phyloP scores from a whole-genome alignment of 2,329 filamentous ascomycete genomes.

The Diaporthe aspalathi region DNA sequence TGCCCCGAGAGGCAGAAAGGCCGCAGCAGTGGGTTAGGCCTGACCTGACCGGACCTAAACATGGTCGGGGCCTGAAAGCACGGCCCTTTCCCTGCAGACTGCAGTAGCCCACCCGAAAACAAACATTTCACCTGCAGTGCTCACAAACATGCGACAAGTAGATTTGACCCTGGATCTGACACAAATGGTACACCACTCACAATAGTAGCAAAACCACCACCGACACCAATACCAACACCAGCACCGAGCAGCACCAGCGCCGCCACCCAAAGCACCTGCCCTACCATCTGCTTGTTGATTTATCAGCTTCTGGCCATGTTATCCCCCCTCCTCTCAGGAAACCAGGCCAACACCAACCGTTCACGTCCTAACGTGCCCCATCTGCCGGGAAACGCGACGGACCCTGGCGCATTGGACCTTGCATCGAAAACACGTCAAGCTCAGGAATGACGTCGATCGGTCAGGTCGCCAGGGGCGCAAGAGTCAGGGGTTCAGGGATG shows the following conservation, averaged over 20 bases:
- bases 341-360: not conserved
- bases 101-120: not conserved
- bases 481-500: conserved; percentile 38
- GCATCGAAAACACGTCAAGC: not conserved
- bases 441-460: conserved; percentile 34
- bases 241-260: too few relatives aligned
- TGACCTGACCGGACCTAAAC: conserved; percentile 4
- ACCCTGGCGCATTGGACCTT: not conserved
- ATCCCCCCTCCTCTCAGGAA: conserved; percentile 1
- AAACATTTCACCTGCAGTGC: not conserved
- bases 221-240: not conserved
- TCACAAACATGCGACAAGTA: conserved; percentile 2
- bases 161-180: not conserved
- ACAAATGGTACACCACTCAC: not conserved
- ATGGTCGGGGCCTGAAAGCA: not conserved
- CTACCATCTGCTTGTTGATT: not conserved
- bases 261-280: too few relatives aligned
- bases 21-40: conserved; percentile 20
- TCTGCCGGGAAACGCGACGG: conserved; percentile 1
- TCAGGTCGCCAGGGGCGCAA: conserved; percentile 25
- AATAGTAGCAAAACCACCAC: conserved; percentile 11
- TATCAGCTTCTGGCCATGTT: conserved; percentile 6
- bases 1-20: conserved; percentile 13
- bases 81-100: not conserved
- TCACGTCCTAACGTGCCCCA: not conserved